Evolutionary conservation across 768 basidiomycete genomes (phyloP), one percentile per base, ranked within the genome.

Genomic region (Serpula lacrymans): DNA sequence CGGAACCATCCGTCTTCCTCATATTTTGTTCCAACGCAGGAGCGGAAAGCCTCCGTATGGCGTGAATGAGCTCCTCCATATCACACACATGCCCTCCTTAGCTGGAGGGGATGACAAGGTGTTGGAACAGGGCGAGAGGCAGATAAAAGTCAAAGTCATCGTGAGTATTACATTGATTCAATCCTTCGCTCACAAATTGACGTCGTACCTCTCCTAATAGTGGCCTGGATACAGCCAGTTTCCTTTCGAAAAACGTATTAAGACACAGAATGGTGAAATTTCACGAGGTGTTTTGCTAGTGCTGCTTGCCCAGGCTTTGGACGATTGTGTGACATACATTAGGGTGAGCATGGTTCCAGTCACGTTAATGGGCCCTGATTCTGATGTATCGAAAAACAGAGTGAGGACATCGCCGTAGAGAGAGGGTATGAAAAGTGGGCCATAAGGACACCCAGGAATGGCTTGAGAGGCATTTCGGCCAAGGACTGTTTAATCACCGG

Each of bases 171-270:
- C n/a, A n/a, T n/a, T n/a, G n/a, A n/a, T n/a, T n/a, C n/a, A n/a
- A n/a, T 37, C 11, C 28, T 13, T 34, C 17, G 26, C n/a, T 4
- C 34, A 6, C 17, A 5, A 23, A 4, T 20, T 32, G 3, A 17
- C 48, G 24, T 48, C 43, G 27, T 13, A 5, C 9, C 6, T 3
- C 5, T 16, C 12, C 17, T 12, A 36, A 34, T 41, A 75, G 74
- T 76, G 74, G 75, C 72, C 75, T 5, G 74, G 75, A 1, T 75
- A 75, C 53, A 57, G 58, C 16, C 36, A 45, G n/a, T 50, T 62
- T 34, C 59, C 67, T 0, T 56, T 62, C 22, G 59, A 67, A 50
- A 69, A 65, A 46, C 65, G 68, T 5, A 46, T 72, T 37, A 47
- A 50, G 16, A 64, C 68, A 14, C 59, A 62, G 22, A 52, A 53